phyloP scores from a whole-genome alignment of 768 basidiomycete genomes.

The Cystobasidium onofrii region DNA sequence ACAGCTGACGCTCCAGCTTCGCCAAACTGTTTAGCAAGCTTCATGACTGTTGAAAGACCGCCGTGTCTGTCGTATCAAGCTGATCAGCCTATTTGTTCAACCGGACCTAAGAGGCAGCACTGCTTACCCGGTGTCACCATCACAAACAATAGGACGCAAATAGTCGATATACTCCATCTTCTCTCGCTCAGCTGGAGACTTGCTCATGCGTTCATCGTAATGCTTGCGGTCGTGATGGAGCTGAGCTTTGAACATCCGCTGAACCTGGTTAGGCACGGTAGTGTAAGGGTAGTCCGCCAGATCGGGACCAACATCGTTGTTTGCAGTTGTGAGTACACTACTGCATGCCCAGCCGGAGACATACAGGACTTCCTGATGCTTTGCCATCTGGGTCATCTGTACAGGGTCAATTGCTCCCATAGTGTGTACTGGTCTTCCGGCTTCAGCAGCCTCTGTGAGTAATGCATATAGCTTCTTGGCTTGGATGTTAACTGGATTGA shows the following conservation, averaged over 20 bases:
- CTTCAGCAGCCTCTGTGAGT: constrained; percentile 58
- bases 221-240: constrained; percentile 87
- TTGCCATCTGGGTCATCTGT: constrained; percentile 90
- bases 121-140: constrained; percentile 81
- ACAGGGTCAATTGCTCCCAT: constrained; percentile 90
- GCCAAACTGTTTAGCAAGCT: constrained; percentile 86
- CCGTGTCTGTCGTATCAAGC: constrained; percentile 58
- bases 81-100: constrained; percentile 23
- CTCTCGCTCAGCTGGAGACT: constrained; percentile 57
- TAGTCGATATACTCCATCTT: constrained; percentile 77
- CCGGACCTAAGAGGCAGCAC: background rate
- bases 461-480: constrained; percentile 74
- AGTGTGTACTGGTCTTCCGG: constrained; percentile 68
- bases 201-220: constrained; percentile 71
- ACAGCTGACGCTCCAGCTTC: constrained; percentile 88
- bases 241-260: constrained; percentile 81
- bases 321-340: constrained; percentile 76
- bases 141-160: constrained; percentile 83
- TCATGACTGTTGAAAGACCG: constrained; percentile 87
- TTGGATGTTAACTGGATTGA: constrained; percentile 62
- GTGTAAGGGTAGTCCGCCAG: constrained; percentile 89
- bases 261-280: constrained; percentile 91
- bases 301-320: constrained; percentile 87
- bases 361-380: constrained; percentile 75
- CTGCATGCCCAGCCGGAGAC: constrained; percentile 84